Evolutionary conservation across 768 basidiomycete species (phyloP).

Genomic region (Kwoniella newhampshirensis): DNA sequence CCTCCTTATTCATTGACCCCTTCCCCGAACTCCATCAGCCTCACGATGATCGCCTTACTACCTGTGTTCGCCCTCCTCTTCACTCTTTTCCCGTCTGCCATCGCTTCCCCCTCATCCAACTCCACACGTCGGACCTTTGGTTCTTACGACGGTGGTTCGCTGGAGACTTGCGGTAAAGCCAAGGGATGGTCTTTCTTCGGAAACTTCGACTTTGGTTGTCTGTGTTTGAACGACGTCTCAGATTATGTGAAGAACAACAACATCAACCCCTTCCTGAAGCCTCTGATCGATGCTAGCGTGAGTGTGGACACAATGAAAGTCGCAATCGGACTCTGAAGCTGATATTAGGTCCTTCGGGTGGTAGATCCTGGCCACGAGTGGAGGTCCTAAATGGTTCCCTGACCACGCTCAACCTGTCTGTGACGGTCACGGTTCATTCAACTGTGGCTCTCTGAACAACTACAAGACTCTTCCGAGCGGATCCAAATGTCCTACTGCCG

Average conservation of each 20-base stretch:
- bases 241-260: slow-evolving; percentile 36
- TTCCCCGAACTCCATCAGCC: background rate
- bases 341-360: background rate
- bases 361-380: slow-evolving; percentile 14
- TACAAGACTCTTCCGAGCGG: slow-evolving; percentile 8
- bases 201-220: slow-evolving; percentile 44
- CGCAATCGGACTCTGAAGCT: slow-evolving; percentile 5
- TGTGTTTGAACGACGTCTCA: slow-evolving; percentile 40
- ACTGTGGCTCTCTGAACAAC: slow-evolving; percentile 36
- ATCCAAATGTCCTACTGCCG: slow-evolving; percentile 33
- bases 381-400: slow-evolving; percentile 31
- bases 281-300: slow-evolving; percentile 29
- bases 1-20: background rate
- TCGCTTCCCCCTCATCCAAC: background rate
- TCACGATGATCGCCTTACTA: slow-evolving; percentile 1
- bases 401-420: slow-evolving; percentile 46
- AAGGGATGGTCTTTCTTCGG: slow-evolving; percentile 21
- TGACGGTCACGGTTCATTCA: slow-evolving; percentile 42
- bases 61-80: background rate
- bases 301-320: slow-evolving; percentile 10
- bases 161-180: slow-evolving; percentile 32
- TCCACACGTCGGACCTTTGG: background rate
- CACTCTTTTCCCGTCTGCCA: background rate
- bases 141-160: background rate
- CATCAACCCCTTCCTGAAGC: slow-evolving; percentile 19